Evolutionary conservation across 768 basidiomycete genomes (phyloP), one percentile per base, ranked within the genome.

Genomic region (Cantharellus anzutake): DNA sequence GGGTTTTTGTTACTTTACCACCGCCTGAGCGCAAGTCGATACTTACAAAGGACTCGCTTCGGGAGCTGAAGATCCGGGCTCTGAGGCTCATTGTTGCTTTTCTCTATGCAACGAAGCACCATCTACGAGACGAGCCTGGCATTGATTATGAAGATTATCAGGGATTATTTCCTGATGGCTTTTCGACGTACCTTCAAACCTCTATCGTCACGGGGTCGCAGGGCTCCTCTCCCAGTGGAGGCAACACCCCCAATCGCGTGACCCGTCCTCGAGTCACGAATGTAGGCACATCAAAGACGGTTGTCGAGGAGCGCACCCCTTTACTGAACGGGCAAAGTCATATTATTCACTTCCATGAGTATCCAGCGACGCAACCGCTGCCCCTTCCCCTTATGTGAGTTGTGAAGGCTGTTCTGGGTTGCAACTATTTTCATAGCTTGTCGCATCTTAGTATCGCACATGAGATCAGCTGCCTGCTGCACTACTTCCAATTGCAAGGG

Each of bases 351-450:
- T 78, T 83, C 67, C 75, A 80, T 63, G 68, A 77, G 16, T 75
- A 76, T 68, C 75, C 79, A 50, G 73, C 80, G 60, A 74, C 76
- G 58, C 73, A 78, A 44, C 82, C 80, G 1, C 73, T 92, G 60
- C 91, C 92, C 14, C 72, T 98, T 60, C 91, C 94, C 53, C 76
- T 91, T 51, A 74, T 86, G 82, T 86, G 66, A 56, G 66, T 63
- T 75, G 29, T 64, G 44, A 0, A 29, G 29, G 29, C 44, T 29
- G 29, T 11, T 86, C 82, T 86, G 66, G 56, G 66, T 63, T 75
- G 29, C 64, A 29, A 11, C 11, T 11, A 48, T 29, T 29, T 11
- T 11, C 44, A 48, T 48, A 11, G 1, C 44, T 48, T 29, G 29
- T 48, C 44, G n/a, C 57, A 61, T 29, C 57, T 65, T 65, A 87